A percentile compares a stretch with the other conserved stretches of the same genome.
phyloP scores from a whole-genome alignment of 73 alveolate genomes.

The Tetrahymena borealis region DNA sequence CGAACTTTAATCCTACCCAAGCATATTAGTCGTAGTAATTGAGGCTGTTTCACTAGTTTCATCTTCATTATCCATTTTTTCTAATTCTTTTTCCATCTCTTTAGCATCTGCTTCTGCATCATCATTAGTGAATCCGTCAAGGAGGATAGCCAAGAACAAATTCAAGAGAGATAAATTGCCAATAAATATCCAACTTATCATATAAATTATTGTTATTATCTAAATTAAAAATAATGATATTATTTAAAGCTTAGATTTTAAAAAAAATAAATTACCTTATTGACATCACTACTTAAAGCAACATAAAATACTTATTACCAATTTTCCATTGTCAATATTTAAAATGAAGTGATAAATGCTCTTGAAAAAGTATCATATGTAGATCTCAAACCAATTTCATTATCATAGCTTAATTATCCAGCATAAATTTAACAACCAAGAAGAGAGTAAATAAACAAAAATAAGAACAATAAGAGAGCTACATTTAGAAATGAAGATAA shows the following conservation, averaged over 20 bases:
- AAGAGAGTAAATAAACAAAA: constrained; percentile 57
- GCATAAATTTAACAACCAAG: constrained; percentile 53
- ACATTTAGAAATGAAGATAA: constrained; percentile 52
- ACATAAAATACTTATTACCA: constrained; percentile 50
- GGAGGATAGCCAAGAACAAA: constrained; percentile 73
- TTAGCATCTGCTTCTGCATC: too few species aligned
- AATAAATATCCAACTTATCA: constrained; percentile 71
- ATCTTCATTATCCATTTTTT: too few species aligned
- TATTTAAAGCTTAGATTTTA: too few species aligned
- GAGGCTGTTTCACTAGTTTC: too few species aligned
- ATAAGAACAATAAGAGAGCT: constrained; percentile 53
- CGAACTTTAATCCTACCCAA: too few species aligned
- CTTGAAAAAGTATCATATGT: constrained; percentile 23
- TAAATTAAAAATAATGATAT: constrained; percentile 12
- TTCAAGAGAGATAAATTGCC: constrained; percentile 82
- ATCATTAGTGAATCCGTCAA: constrained; percentile 70
- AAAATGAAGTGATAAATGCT: constrained; percentile 35
- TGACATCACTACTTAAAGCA: too few species aligned
- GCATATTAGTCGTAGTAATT: too few species aligned
- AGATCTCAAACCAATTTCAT: constrained; percentile 22
- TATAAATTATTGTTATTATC: constrained; percentile 41
- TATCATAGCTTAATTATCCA: constrained; percentile 18
- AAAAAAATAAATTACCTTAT: too few species aligned
- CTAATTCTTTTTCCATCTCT: too few species aligned
- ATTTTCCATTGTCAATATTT: constrained; percentile 52